phyloP scores from a whole-genome alignment of 2,329 filamentous ascomycete genomes.

The Geosmithia morbida region DNA sequence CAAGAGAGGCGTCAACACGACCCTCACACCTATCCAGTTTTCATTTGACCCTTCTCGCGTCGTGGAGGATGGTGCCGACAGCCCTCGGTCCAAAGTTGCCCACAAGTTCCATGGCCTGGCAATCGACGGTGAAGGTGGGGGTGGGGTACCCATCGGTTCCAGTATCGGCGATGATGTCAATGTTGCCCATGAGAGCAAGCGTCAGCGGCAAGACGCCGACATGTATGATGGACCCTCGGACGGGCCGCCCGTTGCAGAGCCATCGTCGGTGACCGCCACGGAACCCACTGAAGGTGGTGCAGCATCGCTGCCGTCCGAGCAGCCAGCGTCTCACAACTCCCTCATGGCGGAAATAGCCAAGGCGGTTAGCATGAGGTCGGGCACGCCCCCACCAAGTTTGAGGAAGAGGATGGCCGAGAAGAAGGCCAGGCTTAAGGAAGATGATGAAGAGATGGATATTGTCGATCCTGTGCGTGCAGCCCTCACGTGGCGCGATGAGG shows the following conservation, averaged over 20 bases:
- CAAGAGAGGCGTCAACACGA: conserved; percentile 24
- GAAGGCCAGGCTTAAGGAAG: conserved; percentile 8
- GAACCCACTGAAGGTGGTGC: not conserved
- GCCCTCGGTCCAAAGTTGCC: conserved; percentile 36
- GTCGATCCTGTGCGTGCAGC: conserved; percentile 41
- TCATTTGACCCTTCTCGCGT: conserved; percentile 25
- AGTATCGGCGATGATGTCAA: conserved; percentile 12
- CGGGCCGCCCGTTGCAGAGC: not conserved
- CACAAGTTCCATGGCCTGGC: conserved; percentile 36
- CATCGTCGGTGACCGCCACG: not conserved
- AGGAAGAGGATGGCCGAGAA: conserved; percentile 8
- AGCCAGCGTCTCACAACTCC: not conserved
- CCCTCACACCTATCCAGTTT: conserved; percentile 23
- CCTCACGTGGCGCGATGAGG: conserved; percentile 53
- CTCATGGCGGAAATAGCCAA: not conserved
- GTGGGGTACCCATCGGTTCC: conserved; percentile 2
- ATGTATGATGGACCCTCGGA: conserved; percentile 11
- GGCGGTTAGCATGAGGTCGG: conserved; percentile 13
- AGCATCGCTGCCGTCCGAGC: not conserved
- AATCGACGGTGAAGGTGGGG: conserved; percentile 18
- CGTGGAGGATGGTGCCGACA: conserved; percentile 25
- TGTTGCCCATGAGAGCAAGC: conserved; percentile 19
- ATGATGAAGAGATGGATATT: conserved; percentile 21
- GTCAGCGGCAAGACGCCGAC: conserved; percentile 16
- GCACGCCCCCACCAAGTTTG: conserved; percentile 22